phyloP scores from a whole-genome alignment of 371 early-diverging fungal species.

The Zychaea mexicana region DNA sequence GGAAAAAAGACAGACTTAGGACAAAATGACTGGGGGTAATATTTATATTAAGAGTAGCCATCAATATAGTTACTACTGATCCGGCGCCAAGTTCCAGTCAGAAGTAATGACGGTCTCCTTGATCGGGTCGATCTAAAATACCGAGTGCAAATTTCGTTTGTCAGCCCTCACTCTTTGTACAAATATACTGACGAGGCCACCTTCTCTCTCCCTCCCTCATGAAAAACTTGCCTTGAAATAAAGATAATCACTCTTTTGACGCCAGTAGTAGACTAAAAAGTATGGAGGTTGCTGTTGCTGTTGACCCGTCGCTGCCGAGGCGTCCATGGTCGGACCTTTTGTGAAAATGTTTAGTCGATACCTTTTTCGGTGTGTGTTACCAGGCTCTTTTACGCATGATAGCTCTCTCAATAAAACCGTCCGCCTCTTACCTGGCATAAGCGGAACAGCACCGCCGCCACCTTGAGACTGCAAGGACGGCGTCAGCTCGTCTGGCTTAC shows the following conservation, averaged over 20 bases:
- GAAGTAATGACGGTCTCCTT: slow-evolving; percentile 49
- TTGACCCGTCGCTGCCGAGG: slow-evolving; percentile 9
- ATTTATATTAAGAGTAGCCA: no score
- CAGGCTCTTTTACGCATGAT: slow-evolving; percentile 1
- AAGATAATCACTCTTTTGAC: slow-evolving; percentile 65
- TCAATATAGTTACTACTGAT: not conserved
- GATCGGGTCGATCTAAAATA: slow-evolving; percentile 40
- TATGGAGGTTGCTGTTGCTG: slow-evolving; percentile 24
- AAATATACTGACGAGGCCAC: not conserved
- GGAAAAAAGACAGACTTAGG: no score
- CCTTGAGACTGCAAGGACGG: slow-evolving; percentile 23
- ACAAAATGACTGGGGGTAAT: no score
- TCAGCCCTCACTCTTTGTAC: not conserved
- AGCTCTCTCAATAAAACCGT: not conserved
- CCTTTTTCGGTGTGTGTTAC: no score
- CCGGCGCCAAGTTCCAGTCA: slow-evolving; percentile 45
- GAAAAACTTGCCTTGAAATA: slow-evolving; percentile 44
- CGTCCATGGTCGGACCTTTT: slow-evolving; percentile 22
- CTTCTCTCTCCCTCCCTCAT: not conserved
- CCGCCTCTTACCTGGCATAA: slow-evolving; percentile 46
- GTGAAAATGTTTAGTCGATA: no score
- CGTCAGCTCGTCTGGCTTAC: slow-evolving; percentile 57
- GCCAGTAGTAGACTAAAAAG: slow-evolving; percentile 65
- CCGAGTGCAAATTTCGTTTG: not conserved
- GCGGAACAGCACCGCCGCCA: slow-evolving; percentile 21